Evolutionary conservation across 2,329 filamentous ascomycete species (phyloP).

Genomic region (Nannizzia gypsea): DNA sequence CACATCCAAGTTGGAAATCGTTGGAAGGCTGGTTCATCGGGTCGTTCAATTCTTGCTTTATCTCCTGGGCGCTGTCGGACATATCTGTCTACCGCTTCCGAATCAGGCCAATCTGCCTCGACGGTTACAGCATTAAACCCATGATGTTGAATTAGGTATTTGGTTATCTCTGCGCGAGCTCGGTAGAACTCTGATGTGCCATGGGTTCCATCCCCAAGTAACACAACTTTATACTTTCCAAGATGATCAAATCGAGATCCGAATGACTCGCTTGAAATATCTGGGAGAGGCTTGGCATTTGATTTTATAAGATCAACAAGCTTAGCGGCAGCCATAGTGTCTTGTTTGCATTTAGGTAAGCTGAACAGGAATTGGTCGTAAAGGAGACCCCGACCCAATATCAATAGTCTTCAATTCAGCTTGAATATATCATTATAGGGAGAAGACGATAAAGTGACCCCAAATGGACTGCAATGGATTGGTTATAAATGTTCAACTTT

Average conservation of each 20-base stretch:
- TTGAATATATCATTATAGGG: too few species aligned
- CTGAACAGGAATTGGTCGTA: too few species aligned
- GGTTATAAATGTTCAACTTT: not conserved
- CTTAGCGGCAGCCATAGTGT: conserved; percentile 16
- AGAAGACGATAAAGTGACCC: not conserved
- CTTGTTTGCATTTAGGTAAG: not conserved
- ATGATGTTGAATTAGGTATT: conserved; percentile 39
- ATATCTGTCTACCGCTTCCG: conserved; percentile 41
- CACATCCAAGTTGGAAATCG: conserved; percentile 48
- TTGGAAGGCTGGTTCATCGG: conserved; percentile 33
- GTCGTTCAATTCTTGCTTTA: conserved; percentile 22
- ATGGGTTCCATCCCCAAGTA: conserved; percentile 40
- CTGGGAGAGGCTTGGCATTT: conserved; percentile 28
- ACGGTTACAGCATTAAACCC: conserved; percentile 42
- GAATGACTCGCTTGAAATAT: conserved; percentile 27
- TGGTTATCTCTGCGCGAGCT: conserved; percentile 42
- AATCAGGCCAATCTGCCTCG: conserved; percentile 46
- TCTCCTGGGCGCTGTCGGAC: conserved; percentile 36
- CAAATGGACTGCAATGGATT: not conserved
- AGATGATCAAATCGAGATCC: conserved; percentile 33
- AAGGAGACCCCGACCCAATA: too few species aligned
- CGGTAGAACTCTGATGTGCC: conserved; percentile 46
- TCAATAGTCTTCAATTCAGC: too few species aligned
- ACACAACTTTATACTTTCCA: conserved; percentile 30
- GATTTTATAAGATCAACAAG: conserved; percentile 26